A percentile compares a stretch with the other conserved stretches of the same genome.
Evolutionary conservation across 148 eudicot species (phyloP).

Genomic region (Fallopia convolvulus): DNA sequence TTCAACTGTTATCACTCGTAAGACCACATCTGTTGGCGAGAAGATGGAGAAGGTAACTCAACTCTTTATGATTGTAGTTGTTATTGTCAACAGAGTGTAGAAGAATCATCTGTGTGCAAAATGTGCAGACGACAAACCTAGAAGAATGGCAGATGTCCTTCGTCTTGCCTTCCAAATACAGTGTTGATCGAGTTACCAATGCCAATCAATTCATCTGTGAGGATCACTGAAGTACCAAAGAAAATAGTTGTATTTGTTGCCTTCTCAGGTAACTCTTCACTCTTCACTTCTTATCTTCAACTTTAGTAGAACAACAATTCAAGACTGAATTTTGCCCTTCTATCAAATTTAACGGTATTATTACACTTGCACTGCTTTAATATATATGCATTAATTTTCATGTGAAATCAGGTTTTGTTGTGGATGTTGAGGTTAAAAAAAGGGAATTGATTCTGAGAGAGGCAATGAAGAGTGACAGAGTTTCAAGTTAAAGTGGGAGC

Average conservation of each 20-base stretch:
- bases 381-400: background rate
- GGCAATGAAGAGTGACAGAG: conserved; percentile 50
- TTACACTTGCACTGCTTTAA: background rate
- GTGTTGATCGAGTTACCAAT: conserved; percentile 55
- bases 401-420: conserved; percentile 58
- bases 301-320: background rate
- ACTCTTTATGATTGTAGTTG: background rate
- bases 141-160: conserved; percentile 92
- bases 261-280: conserved; percentile 62
- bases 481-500: conserved; percentile 60
- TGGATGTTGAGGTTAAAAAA: conserved; percentile 66
- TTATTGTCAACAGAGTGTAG: background rate
- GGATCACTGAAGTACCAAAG: conserved; percentile 77
- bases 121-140: conserved; percentile 34
- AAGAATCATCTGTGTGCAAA: background rate
- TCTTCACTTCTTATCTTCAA: background rate
- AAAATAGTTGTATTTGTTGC: conserved; percentile 67
- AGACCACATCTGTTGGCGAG: conserved; percentile 51
- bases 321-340: background rate
- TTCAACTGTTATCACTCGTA: conserved; percentile 79
- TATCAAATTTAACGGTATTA: background rate
- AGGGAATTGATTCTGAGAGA: conserved; percentile 55
- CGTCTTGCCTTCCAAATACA: conserved; percentile 90
- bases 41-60: conserved; percentile 57
- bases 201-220: conserved; percentile 83